Evolutionary conservation across 2,329 filamentous ascomycete species (phyloP), one percentile per base, ranked within the genome.

Genomic region (Sporothrix brunneoviolacea): DNA sequence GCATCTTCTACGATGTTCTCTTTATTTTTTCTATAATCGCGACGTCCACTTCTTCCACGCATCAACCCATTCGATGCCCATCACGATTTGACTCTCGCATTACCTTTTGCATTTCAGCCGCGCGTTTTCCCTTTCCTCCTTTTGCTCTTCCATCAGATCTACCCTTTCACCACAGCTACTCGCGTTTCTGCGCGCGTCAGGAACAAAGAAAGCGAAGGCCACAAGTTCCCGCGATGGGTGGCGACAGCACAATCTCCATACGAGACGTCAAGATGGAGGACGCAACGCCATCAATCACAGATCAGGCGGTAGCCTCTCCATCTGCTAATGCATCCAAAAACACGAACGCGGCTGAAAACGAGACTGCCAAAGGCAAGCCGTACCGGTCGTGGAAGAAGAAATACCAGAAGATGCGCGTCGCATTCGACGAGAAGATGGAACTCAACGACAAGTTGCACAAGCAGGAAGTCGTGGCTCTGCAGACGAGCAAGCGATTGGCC

Each of bases 311-410:
- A 9, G 38, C 45, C 15, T 28, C 48, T 12, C 42, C 40, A 13
- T 18, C 47, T 9, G 24, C 24, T 6, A 22, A 15, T 8, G 30
- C 42, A 13, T 15, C 41, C 21, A 41, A 43, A 15, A 35, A 43
- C 16, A 22, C 21, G n/a, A 12, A 7, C 40, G 59, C 64, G 24
- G 61, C 61, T 35, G 64, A 67, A 48, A 77, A 75, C 16, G 50
- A 42, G 8, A 16, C 55, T 58, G 30, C 19, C 50, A 76, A 71
- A 66, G 73, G 69, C 16, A 49, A 51, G 61, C 77, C 71, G 4
- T 81, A 84, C 66, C 84, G 80, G 62, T 85, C 81, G 39, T 85
- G 77, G 75, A 89, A 88, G 78, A 95, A 95, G 72, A 98, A 98
- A 74, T 98, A 94, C 68, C 85, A 86, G 61, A 94, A 94, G 76